Conservation (phyloP, 495 filamentous ascomycete species). For the Aspergillus affinis region DNA sequence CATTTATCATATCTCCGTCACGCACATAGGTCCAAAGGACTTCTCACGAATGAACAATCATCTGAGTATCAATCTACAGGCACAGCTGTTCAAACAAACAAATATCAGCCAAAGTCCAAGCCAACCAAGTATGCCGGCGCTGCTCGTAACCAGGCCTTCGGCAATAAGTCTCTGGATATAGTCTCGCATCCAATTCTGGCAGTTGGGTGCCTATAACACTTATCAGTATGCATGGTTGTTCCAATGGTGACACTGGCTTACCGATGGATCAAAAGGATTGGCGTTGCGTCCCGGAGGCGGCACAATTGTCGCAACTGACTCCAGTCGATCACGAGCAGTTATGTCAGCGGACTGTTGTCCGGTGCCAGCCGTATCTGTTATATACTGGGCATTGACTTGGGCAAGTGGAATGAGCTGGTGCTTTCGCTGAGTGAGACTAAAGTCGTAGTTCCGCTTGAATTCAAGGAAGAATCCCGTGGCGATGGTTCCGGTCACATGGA, state of each 20-base stretch:
- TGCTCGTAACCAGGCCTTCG: conserved; percentile 7
- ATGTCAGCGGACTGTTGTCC: conserved; percentile 14
- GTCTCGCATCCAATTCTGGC: conserved; percentile 15
- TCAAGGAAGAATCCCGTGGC: conserved; percentile 27
- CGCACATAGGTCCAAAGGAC: too few species aligned
- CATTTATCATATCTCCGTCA: too few species aligned
- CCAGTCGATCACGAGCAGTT: conserved; percentile 24
- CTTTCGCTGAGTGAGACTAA: conserved; percentile 10
- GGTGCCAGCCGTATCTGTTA: conserved; percentile 20
- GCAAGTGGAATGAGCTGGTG: conserved; percentile 21
- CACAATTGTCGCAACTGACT: conserved; percentile 20
- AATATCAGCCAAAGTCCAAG: too few species aligned
- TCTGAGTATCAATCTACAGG: too few species aligned
- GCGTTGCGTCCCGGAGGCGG: conserved; percentile 16
- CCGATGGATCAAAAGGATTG: conserved; percentile 22
- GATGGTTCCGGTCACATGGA: conserved; percentile 4
- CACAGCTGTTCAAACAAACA: too few species aligned
- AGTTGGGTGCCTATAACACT: conserved; percentile 14
- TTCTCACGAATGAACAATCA: too few species aligned
- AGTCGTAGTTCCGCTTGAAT: conserved; percentile 29
- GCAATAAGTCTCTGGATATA: conserved; percentile 16
- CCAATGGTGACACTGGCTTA: too few species aligned
- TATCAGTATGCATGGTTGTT: too few species aligned
- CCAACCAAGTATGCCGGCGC: too few species aligned
- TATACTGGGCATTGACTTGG: conserved; percentile 20